Base-by-base conservation (phyloP, 805 yeast genomes). In the Yamadazyma takamatsuzukensis region DNA sequence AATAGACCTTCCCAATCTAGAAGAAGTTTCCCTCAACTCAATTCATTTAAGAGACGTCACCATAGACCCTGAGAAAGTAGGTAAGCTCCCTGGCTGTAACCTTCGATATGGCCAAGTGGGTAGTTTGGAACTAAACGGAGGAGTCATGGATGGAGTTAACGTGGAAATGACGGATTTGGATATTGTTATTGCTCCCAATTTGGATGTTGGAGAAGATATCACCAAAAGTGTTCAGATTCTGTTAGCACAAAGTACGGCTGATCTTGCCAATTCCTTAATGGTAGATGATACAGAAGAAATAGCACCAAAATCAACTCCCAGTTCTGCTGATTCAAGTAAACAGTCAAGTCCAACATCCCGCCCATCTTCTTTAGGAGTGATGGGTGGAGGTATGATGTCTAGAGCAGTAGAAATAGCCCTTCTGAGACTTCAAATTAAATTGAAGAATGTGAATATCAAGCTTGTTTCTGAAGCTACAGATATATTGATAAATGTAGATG, bases 1-100 rank as follows among this genome's bases (percentile, higher is more conserved):
- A 44, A 73, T 88, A 15, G 94, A 88, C 54, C 64, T 87, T 13
- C 82, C 87, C 13, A 83, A 87, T 50, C 55, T 89, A 33, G 93
- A 87, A 39, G 67, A 65, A 48, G 87, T 89, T 0, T 80, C 94
- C 4, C 60, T 85, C 63, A 54, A 71, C 70, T 54, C 66, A 63
- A 37, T 69, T 74, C 56, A 59, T 9, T 50, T 67, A 12, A 70
- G 74, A 27, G 80, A 85, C 53, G 74, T 89, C 7, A 70, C 78
- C 30, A 58, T 89, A 18, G 90, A 83, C 49, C 78, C 86, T 0
- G 86, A 81, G 18, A 81, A 78, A 36, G 64, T 86, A 26, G 68
- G 68, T 7, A 66, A 69, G 37, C 48, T 83, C 2, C 90, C 90
- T 0, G 84, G 86, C 1, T 51, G 80, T 14, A 69, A 63, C 36